These are phyloP conservation scores for Pichia cactophila DNA, from an alignment of 1,139 yeast genomes.

Conservation along the genomic window DNA sequence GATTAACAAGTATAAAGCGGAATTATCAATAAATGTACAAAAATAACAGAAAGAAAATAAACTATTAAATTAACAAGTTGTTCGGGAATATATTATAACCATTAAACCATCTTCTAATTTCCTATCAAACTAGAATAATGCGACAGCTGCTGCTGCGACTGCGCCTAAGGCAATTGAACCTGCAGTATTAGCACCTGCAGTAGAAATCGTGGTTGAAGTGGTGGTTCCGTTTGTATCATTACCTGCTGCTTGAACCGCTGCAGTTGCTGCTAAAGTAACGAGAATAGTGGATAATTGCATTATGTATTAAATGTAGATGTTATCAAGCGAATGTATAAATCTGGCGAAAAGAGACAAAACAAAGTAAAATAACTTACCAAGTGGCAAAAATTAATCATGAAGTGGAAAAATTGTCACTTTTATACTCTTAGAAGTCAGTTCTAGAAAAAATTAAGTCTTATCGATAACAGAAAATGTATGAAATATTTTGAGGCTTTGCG, in stretches of 20 bases:
- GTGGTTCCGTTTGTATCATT: conserved; percentile 22
- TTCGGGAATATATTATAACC: not conserved
- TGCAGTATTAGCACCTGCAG: conserved; percentile 33
- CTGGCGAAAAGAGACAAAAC: not conserved
- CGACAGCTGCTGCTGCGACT: conserved; percentile 69
- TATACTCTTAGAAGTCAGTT: not conserved
- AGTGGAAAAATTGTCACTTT: not conserved
- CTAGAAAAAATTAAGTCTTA: not conserved
- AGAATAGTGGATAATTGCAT: conserved; percentile 56
- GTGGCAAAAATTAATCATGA: not conserved
- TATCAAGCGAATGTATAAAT: not conserved
- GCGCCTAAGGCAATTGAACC: conserved; percentile 65
- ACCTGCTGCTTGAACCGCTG: conserved; percentile 42
- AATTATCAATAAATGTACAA: not conserved
- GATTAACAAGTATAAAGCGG: not conserved
- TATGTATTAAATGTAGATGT: conserved; percentile 12
- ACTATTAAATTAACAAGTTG: not conserved
- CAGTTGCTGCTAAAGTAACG: conserved; percentile 32
- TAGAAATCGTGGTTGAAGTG: conserved; percentile 28
- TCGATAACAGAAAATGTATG: not conserved
- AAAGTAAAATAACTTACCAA: not conserved
- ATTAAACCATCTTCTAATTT: not conserved
- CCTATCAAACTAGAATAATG: conserved; percentile 43
- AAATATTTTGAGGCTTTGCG: not conserved
- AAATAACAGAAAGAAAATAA: not conserved